Conservation (phyloP, 2,329 filamentous ascomycete species). For the Aspergillus bombycis region DNA sequence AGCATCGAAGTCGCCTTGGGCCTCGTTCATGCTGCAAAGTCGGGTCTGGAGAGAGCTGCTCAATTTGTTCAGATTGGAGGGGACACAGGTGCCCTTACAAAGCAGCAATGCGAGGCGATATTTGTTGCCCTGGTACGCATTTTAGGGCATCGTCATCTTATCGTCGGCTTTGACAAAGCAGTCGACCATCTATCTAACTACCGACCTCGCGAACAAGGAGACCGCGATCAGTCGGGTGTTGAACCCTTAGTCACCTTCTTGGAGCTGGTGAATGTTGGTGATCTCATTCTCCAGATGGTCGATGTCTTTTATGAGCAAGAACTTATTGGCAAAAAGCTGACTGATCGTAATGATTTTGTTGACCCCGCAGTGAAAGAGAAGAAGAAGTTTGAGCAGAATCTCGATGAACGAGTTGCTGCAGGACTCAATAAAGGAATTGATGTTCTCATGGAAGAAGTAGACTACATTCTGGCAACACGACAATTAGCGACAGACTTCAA, state of each 20-base stretch:
- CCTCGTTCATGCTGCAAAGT: constrained; percentile 85
- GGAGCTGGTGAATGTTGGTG: constrained; percentile 95
- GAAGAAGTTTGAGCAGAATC: constrained; percentile 98
- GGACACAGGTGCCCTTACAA: constrained; percentile 78
- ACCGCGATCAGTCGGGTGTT: constrained; percentile 71
- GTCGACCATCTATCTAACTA: constrained; percentile 89
- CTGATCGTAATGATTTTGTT: constrained; percentile 91
- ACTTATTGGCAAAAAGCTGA: constrained; percentile 77
- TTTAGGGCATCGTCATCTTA: constrained; percentile 83
- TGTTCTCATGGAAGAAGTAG: constrained; percentile 96
- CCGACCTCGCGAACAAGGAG: constrained; percentile 74
- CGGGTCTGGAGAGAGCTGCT: constrained; percentile 81
- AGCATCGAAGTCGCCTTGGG: constrained; percentile 93
- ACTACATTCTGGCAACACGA: constrained; percentile 88
- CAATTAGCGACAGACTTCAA: constrained; percentile 91
- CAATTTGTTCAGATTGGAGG: constrained; percentile 81
- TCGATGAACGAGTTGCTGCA: constrained; percentile 93
- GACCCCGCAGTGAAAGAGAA: constrained; percentile 91
- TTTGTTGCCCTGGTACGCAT: constrained; percentile 84
- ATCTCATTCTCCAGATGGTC: constrained; percentile 97
- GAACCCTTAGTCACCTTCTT: constrained; percentile 93
- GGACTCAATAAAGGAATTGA: constrained; percentile 98
- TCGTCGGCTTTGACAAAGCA: constrained; percentile 89
- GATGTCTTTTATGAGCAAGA: constrained; percentile 99
- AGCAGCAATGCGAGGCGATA: constrained; percentile 85